Conservation (phyloP, 2,329 filamentous ascomycete species). For the Penicillium sp. region DNA sequence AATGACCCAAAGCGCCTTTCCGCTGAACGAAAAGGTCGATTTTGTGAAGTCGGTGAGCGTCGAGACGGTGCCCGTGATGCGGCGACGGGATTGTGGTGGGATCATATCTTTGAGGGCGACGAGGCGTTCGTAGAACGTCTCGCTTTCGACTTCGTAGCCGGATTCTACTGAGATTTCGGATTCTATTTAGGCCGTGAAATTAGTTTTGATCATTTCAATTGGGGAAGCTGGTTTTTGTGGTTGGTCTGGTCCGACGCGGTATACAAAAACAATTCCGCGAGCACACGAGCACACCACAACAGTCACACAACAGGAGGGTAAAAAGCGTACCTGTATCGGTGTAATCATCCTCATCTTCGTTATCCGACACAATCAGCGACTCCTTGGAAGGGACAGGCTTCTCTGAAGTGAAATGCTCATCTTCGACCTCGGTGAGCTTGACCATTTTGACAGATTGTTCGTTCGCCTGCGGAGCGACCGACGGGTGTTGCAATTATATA, state of each 20-base stretch:
- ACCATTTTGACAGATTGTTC: slow-evolving; percentile 62
- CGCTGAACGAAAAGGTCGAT: slow-evolving; percentile 59
- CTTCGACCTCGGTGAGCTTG: slow-evolving; percentile 92
- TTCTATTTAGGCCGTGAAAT: too few relatives aligned
- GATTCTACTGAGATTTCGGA: slow-evolving; percentile 81
- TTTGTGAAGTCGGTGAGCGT: slow-evolving; percentile 42
- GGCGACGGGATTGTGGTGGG: slow-evolving; percentile 66
- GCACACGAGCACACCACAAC: neutral
- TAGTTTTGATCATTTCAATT: neutral
- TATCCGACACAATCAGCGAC: slow-evolving; percentile 44
- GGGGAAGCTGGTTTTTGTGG: too few relatives aligned
- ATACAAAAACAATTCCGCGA: too few relatives aligned
- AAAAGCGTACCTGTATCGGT: slow-evolving; percentile 77
- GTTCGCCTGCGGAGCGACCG: neutral
- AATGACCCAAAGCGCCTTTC: slow-evolving; percentile 86
- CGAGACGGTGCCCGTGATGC: slow-evolving; percentile 58
- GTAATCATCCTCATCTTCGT: slow-evolving; percentile 74
- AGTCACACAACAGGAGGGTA: neutral
- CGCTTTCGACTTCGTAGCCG: slow-evolving; percentile 57
- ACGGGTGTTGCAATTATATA: neutral
- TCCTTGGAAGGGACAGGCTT: slow-evolving; percentile 62
- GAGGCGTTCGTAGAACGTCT: slow-evolving; percentile 64
- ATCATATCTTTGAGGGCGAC: slow-evolving; percentile 72
- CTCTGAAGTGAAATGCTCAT: slow-evolving; percentile 82
- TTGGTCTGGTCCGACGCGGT: too few relatives aligned